Percentiles rank a stretch among this genome's conserved stretches.
Evolutionary conservation across 495 filamentous ascomycete genomes (phyloP).

Genomic region (Penicillium macrosclerotiorum): DNA sequence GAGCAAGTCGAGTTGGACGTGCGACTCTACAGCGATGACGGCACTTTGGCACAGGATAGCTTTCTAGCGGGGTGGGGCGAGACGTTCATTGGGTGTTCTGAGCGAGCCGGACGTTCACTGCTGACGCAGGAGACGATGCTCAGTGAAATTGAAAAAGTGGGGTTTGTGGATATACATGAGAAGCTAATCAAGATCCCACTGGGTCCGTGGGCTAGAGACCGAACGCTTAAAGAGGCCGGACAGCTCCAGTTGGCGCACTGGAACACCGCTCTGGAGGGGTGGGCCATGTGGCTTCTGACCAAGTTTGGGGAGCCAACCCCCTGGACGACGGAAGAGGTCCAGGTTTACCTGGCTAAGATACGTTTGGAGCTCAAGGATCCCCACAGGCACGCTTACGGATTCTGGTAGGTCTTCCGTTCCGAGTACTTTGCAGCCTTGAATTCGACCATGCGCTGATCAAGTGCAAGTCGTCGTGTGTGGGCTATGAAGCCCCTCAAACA

Average conservation of each 20-base stretch:
- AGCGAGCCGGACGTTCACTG: constrained; percentile 5
- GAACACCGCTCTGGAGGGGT: constrained; percentile 13
- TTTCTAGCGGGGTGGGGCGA: constrained; percentile 14
- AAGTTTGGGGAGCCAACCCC: constrained; percentile 9
- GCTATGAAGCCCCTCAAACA: no score
- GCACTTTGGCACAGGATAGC: constrained; percentile 26
- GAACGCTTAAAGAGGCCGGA: constrained; percentile 6
- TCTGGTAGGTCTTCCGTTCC: no score
- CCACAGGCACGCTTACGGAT: no score
- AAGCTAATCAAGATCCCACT: constrained; percentile 5
- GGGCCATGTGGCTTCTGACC: constrained; percentile 15
- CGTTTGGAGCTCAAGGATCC: constrained; percentile 5
- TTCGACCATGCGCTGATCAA: no score
- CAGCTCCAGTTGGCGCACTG: constrained; percentile 5
- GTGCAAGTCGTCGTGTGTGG: no score
- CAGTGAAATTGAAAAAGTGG: constrained; percentile 22
- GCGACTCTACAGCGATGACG: constrained; percentile 39
- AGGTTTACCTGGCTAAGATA: constrained; percentile 12
- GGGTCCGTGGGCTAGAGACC: constrained; percentile 12
- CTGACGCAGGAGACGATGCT: constrained; percentile 11
- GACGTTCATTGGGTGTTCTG: constrained; percentile 13
- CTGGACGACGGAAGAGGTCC: constrained; percentile 11
- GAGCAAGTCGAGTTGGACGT: constrained; percentile 49
- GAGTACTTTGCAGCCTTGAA: no score
- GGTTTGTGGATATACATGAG: constrained; percentile 22